These are phyloP conservation scores for Fraxinus paxiana DNA, from an alignment of 305 asterid species.

Conservation along the genomic window DNA sequence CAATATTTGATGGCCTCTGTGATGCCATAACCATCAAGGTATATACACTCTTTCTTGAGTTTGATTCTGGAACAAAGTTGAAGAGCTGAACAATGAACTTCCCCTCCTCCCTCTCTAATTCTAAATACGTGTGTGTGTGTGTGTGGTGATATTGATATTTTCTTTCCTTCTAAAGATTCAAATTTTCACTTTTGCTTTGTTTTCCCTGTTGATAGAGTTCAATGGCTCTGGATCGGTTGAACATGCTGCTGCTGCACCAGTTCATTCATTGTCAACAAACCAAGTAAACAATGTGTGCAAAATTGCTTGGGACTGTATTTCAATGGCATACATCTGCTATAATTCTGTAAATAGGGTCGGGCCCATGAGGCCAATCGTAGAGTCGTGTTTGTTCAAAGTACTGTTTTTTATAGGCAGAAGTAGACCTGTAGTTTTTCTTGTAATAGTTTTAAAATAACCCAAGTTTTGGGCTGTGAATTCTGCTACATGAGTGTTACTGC, in stretches of 20 bases:
- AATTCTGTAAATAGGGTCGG: slow-evolving; percentile 42
- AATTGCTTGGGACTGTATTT: slow-evolving; percentile 19
- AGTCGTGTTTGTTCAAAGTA: slow-evolving; percentile 26
- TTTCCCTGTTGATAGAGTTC: slow-evolving; percentile 12
- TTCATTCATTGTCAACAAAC: slow-evolving; percentile 25
- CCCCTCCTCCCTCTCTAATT: not conserved
- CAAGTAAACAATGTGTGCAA: slow-evolving; percentile 25
- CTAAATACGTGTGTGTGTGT: not conserved
- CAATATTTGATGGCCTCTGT: slow-evolving; percentile 29
- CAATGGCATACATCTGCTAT: slow-evolving; percentile 24
- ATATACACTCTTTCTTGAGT: not conserved
- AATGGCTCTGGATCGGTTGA: not conserved
- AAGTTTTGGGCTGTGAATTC: slow-evolving; percentile 19
- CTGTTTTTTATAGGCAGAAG: slow-evolving; percentile 13
- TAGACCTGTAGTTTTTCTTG: slow-evolving; percentile 21
- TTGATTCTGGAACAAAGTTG: not conserved
- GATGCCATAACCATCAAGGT: slow-evolving; percentile 16
- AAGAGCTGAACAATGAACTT: not conserved
- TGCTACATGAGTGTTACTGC: slow-evolving; percentile 15
- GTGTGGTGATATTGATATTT: not conserved
- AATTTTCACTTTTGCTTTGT: not conserved
- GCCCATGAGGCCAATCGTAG: slow-evolving; percentile 28
- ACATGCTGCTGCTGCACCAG: slow-evolving; percentile 10
- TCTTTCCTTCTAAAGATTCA: not conserved
- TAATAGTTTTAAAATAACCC: not conserved